These are phyloP conservation scores for Myriangium duriaei DNA, from an alignment of 2,329 filamentous ascomycete species.

Conservation along the genomic window DNA sequence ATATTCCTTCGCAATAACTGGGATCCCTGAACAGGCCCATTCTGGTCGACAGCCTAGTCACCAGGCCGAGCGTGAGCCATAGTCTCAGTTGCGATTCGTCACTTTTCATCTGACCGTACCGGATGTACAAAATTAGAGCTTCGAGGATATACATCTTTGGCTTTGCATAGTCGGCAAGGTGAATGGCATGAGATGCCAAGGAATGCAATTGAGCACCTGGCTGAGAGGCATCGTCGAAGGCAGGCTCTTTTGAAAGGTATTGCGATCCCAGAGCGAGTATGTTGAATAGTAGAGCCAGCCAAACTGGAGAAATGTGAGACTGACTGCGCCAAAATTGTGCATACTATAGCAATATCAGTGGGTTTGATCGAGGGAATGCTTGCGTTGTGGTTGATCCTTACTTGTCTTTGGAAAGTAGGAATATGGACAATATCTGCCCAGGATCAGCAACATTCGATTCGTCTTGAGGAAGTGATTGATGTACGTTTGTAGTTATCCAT, in stretches of 20 bases:
- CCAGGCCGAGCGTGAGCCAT: neutral
- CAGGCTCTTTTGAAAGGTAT: neutral
- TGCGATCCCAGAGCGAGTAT: neutral
- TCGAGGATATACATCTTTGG: neutral
- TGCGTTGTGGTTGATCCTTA: too few relatives aligned
- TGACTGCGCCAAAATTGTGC: neutral
- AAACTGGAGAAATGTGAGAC: neutral
- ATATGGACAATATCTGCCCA: neutral
- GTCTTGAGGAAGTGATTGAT: too few relatives aligned
- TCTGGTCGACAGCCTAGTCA: neutral
- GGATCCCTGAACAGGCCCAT: neutral
- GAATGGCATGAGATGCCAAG: neutral
- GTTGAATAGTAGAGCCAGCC: neutral
- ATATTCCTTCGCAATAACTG: neutral
- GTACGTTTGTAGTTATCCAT: neutral
- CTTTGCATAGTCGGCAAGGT: neutral
- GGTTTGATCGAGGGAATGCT: too few relatives aligned
- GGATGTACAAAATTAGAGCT: neutral
- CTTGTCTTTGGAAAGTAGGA: neutral
- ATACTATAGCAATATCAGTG: neutral
- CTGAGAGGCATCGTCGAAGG: neutral
- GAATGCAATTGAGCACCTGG: neutral
- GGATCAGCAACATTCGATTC: too few relatives aligned
- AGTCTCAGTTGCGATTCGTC: neutral
- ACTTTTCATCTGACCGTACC: neutral